These are phyloP conservation scores for Wickerhamomyces pijperi DNA, from an alignment of 805 yeast genomes.

Conservation along the genomic window DNA sequence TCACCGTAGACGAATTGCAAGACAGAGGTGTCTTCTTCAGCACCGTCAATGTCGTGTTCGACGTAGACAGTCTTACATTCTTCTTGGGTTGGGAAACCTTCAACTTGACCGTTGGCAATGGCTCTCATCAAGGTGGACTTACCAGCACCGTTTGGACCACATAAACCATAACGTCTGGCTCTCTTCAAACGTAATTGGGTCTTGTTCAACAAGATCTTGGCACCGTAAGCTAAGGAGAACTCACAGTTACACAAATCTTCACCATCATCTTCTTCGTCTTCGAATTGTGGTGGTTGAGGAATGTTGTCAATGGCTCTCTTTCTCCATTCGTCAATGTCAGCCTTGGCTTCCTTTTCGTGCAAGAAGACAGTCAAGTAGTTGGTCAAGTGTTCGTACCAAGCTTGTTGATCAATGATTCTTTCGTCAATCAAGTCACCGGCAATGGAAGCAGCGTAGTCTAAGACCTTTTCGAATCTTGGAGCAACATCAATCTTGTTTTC, in stretches of 20 bases:
- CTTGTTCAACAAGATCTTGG: slow-evolving; percentile 98
- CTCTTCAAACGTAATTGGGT: slow-evolving; percentile 98
- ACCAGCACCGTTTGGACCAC: slow-evolving; percentile 99
- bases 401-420: slow-evolving; percentile 84
- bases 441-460: slow-evolving; percentile 83
- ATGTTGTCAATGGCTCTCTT: slow-evolving; percentile 95
- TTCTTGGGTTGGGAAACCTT: slow-evolving; percentile 99
- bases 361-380: slow-evolving; percentile 94
- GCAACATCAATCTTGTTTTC: slow-evolving; percentile 51
- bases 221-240: slow-evolving; percentile 99
- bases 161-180: slow-evolving; percentile 98
- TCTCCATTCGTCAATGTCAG: slow-evolving; percentile 87
- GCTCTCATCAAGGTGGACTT: slow-evolving; percentile 98
- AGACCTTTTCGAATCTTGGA: slow-evolving; percentile 68
- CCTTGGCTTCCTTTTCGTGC: slow-evolving; percentile 88
- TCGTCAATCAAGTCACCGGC: slow-evolving; percentile 99
- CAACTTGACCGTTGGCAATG: slow-evolving; percentile 96
- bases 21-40: slow-evolving; percentile 93
- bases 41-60: slow-evolving; percentile 98
- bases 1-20: slow-evolving; percentile 83
- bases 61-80: slow-evolving; percentile 99
- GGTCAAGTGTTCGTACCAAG: slow-evolving; percentile 82
- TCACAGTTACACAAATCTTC: slow-evolving; percentile 99
- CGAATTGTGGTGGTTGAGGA: slow-evolving; percentile 91
- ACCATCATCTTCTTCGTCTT: slow-evolving; percentile 97